Percentiles rank a stretch among this genome's conserved stretches.
Evolutionary conservation across 2,329 filamentous ascomycete species (phyloP).

Genomic region (Zasmidium citrigriseum): DNA sequence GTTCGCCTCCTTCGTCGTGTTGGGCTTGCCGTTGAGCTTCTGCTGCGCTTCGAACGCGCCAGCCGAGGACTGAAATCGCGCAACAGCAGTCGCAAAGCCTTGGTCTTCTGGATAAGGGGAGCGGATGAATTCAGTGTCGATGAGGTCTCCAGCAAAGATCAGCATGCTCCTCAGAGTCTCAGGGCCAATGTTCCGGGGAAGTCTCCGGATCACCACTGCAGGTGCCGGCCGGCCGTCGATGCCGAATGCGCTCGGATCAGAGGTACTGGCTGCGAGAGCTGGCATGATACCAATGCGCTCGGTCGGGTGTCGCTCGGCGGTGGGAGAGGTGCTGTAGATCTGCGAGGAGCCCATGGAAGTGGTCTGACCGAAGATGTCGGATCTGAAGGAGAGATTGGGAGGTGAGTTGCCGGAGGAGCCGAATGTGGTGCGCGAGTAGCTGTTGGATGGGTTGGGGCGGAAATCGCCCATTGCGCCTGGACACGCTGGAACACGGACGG

Average conservation of each 20-base stretch:
- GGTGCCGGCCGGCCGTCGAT: conserved; percentile 24
- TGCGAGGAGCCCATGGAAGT: conserved; percentile 30
- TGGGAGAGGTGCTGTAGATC: conserved; percentile 42
- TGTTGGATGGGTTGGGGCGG: conserved; percentile 14
- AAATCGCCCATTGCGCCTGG: conserved; percentile 22
- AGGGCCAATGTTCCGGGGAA: conserved; percentile 59
- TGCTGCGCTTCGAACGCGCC: conserved; percentile 62
- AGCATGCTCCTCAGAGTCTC: conserved; percentile 64
- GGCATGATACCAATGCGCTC: conserved; percentile 39
- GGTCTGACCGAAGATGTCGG: conserved; percentile 41
- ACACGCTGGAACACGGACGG: background rate
- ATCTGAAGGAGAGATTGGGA: conserved; percentile 21
- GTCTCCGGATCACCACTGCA: conserved; percentile 59
- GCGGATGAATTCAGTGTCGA: conserved; percentile 59
- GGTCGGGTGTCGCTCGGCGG: conserved; percentile 42
- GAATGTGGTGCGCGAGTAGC: conserved; percentile 23
- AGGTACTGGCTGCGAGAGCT: conserved; percentile 23
- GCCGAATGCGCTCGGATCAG: conserved; percentile 25
- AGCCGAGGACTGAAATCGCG: conserved; percentile 57
- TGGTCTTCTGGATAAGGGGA: conserved; percentile 58
- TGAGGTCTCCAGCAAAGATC: conserved; percentile 64
- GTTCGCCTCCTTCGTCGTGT: conserved; percentile 60
- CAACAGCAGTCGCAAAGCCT: conserved; percentile 59
- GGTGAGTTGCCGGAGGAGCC: conserved; percentile 21
- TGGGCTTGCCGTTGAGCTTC: conserved; percentile 62